Conservation (phyloP, 2,329 filamentous ascomycete species). For the Trichoderma guizhouense region DNA sequence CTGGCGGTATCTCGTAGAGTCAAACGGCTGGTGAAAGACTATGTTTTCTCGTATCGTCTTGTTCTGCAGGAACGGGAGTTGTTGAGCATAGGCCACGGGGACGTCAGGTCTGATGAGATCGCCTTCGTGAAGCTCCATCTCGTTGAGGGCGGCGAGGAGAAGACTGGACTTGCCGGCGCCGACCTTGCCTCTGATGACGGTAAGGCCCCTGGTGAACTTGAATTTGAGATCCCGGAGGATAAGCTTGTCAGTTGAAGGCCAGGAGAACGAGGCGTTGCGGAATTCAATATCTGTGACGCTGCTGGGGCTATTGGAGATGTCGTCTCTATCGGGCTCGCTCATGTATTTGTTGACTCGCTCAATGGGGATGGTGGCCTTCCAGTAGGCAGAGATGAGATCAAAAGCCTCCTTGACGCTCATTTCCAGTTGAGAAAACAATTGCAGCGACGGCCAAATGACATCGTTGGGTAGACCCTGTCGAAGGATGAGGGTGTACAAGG, state of each 20-base stretch:
- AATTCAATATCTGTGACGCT: conserved; percentile 48
- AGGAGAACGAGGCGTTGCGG: conserved; percentile 68
- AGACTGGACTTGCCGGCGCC: conserved; percentile 61
- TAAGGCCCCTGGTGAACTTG: conserved; percentile 48
- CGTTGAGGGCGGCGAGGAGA: conserved; percentile 56
- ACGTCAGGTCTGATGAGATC: conserved; percentile 45
- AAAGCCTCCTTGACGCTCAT: conserved; percentile 71
- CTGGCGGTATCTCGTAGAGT: conserved; percentile 53
- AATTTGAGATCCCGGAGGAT: conserved; percentile 48
- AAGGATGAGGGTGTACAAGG: conserved; percentile 72
- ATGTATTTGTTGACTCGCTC: conserved; percentile 82
- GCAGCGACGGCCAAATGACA: conserved; percentile 80
- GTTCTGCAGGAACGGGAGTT: conserved; percentile 63
- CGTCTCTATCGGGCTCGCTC: conserved; percentile 74
- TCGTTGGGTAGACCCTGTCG: conserved; percentile 69
- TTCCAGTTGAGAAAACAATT: conserved; percentile 75
- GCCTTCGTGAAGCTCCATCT: conserved; percentile 63
- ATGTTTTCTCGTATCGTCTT: conserved; percentile 65
- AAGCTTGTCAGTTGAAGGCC: conserved; percentile 64
- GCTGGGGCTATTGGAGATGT: conserved; percentile 38
- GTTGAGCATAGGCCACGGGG: conserved; percentile 54
- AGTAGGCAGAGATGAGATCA: conserved; percentile 67
- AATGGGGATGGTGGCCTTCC: conserved; percentile 82
- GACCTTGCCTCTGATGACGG: conserved; percentile 56
- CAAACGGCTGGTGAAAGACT: conserved; percentile 56